A percentile compares a stretch with the other conserved stretches of the same genome.
Conservation (phyloP, 148 eudicot species). For the Persicaria tinctoria region DNA sequence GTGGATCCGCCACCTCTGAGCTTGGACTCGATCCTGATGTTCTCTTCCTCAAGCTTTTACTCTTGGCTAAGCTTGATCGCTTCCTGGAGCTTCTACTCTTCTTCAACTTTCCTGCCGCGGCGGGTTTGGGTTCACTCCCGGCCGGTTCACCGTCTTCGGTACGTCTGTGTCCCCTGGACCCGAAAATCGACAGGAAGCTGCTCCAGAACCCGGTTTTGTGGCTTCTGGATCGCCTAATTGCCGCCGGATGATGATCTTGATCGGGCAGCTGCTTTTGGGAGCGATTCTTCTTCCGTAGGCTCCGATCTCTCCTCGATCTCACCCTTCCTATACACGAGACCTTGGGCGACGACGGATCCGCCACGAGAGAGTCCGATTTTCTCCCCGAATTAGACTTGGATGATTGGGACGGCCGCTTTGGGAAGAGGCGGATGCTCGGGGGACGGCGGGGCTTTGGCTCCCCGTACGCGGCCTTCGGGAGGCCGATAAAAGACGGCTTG, state of each 20-base stretch:
- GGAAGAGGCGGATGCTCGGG: conserved; percentile 41
- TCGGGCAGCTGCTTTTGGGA: conserved; percentile 10
- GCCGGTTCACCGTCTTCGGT: not conserved
- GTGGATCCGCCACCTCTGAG: not conserved
- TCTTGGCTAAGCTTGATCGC: not conserved
- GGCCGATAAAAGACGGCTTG: conserved; percentile 42
- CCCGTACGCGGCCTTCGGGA: conserved; percentile 52
- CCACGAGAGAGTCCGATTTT: conserved; percentile 24
- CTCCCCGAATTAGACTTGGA: conserved; percentile 14
- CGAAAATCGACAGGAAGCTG: conserved; percentile 37
- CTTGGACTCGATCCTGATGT: not conserved
- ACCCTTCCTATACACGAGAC: conserved; percentile 94
- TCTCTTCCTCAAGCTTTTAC: too few relatives aligned
- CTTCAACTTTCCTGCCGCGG: not conserved
- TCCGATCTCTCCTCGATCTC: conserved; percentile 42
- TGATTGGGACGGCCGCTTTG: conserved; percentile 35
- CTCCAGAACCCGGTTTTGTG: conserved; percentile 31
- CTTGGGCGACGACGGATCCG: conserved; percentile 81
- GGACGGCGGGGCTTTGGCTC: conserved; percentile 34
- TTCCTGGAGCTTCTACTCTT: conserved; percentile 2
- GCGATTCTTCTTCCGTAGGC: conserved; percentile 22
- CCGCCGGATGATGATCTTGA: too few relatives aligned
- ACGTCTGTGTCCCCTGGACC: conserved; percentile 8
- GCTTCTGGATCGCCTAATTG: conserved; percentile 8
- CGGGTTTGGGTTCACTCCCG: not conserved